A percentile compares a stretch with the other conserved stretches of the same genome.
Conservation (phyloP, 2,329 filamentous ascomycete genomes). For the Chaetomium olivaceum region DNA sequence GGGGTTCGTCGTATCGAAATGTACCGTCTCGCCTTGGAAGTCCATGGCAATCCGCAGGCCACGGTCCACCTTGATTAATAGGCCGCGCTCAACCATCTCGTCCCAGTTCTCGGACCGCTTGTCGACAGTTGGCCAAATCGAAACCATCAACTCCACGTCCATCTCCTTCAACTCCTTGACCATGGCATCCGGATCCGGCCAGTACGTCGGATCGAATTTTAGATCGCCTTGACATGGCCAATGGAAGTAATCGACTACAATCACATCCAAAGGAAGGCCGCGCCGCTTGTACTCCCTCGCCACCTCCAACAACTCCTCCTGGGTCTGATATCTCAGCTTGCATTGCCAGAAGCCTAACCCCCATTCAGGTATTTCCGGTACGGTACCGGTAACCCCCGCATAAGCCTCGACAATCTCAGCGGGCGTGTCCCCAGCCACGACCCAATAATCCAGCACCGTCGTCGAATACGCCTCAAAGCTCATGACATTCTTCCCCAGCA, state of each 20-base stretch:
- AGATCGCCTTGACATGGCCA: slow-evolving; percentile 4
- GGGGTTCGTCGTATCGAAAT: slow-evolving; percentile 16
- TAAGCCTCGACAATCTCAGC: slow-evolving; percentile 12
- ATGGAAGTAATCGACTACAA: slow-evolving; percentile 15
- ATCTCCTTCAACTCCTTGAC: slow-evolving; percentile 14
- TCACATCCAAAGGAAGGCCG: slow-evolving; percentile 9
- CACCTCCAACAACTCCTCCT: slow-evolving; percentile 14
- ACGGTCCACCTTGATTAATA: slow-evolving; percentile 1
- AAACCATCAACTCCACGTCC: slow-evolving; percentile 19
- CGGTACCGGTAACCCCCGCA: slow-evolving; percentile 7
- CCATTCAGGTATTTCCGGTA: slow-evolving; percentile 14
- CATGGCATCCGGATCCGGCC: slow-evolving; percentile 18
- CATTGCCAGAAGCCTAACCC: slow-evolving; percentile 19
- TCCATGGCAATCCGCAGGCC: slow-evolving; percentile 10
- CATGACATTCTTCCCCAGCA: slow-evolving; percentile 18
- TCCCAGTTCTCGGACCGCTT: slow-evolving; percentile 18
- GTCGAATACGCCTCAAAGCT: slow-evolving; percentile 19
- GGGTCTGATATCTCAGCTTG: slow-evolving; percentile 19
- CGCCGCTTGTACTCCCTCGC: slow-evolving; percentile 15
- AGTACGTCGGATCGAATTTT: slow-evolving; percentile 17
- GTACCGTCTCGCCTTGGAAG: slow-evolving; percentile 16
- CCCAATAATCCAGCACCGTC: slow-evolving; percentile 11
- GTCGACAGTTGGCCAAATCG: slow-evolving; percentile 20
- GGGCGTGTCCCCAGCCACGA: slow-evolving; percentile 11
- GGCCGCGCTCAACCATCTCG: slow-evolving; percentile 16